Evolutionary conservation across 2,329 filamentous ascomycete species (phyloP), one percentile per base, ranked within the genome.

Genomic region (Neofusicoccum kwambonambiense): DNA sequence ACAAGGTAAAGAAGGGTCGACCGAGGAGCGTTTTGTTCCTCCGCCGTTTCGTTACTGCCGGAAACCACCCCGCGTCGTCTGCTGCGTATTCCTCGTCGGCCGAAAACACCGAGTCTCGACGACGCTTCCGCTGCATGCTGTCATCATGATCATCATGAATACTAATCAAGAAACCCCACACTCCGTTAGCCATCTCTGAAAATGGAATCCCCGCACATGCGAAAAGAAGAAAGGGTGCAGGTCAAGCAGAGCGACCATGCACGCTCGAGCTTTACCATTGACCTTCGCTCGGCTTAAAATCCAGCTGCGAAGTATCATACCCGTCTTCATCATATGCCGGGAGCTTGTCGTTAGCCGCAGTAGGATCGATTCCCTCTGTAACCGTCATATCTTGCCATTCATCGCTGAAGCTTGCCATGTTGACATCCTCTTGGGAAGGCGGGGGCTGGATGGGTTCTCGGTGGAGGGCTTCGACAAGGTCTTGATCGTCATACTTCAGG

Each of bases 361-460:
- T 13, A 3, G 56, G 56, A 4, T 64, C 61, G 37, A 64, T 34
- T 1, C 61, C 61, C 22, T 64, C 61, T 13, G 50, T 64, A 12
- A 47, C 22, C 17, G 44, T 52, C 13, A 39, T 11, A 12, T 35
- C 27, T 3, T 27, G 7, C 50, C 39, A 44, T 4, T 56, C 61
- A 11, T 64, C 39, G 39, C 17, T 56, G 47, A 64, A 64, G 61
- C 50, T 64, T 11, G 41, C 56, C 61, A 64, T 64, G 39, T 64
- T 50, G 9, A 49, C 34, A 13, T 64, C 61, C n/a, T 52, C 27
- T 8, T 42, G 17, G 12, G 61, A 11, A 19, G 50, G 15, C 15
- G 34, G 22, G 5, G 41, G n/a, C 34, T 64, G 19, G 12, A 47
- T 51, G 7, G 61, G 61, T 3, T 37, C 22, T 19, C 63, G 63